A percentile compares a stretch with the other conserved stretches of the same genome.
These are phyloP conservation scores for Claviceps maximensis DNA, from an alignment of 2,329 filamentous ascomycete genomes.

Conservation along the genomic window DNA sequence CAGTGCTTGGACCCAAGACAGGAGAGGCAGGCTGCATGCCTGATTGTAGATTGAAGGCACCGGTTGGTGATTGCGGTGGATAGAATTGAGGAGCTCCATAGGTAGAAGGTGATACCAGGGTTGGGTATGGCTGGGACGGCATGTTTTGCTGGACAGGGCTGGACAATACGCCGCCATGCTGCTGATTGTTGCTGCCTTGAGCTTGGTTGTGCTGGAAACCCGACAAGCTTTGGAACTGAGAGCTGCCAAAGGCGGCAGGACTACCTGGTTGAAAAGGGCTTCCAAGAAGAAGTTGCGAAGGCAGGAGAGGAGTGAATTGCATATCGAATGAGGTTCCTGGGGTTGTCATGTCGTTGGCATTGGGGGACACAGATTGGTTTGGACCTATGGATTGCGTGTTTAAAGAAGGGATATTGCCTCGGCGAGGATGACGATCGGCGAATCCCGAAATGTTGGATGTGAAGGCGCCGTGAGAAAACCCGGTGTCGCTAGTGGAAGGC, in stretches of 20 bases:
- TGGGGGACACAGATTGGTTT: slow-evolving; percentile 28
- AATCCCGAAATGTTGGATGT: slow-evolving; percentile 77
- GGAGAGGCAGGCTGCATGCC: slow-evolving; percentile 56
- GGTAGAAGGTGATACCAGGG: slow-evolving; percentile 72
- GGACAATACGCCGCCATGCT: slow-evolving; percentile 48
- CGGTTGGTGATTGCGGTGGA: slow-evolving; percentile 78
- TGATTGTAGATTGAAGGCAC: slow-evolving; percentile 49
- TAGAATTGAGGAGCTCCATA: slow-evolving; percentile 74
- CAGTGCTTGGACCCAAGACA: slow-evolving; percentile 64
- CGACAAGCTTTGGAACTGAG: slow-evolving; percentile 78
- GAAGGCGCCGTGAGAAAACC: slow-evolving; percentile 88
- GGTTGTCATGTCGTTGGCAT: slow-evolving; percentile 62
- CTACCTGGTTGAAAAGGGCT: slow-evolving; percentile 95
- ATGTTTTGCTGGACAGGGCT: slow-evolving; percentile 68
- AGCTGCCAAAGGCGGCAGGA: slow-evolving; percentile 75
- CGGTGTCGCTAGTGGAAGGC: slow-evolving; percentile 70
- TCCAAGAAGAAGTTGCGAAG: slow-evolving; percentile 85
- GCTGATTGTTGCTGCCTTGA: slow-evolving; percentile 37
- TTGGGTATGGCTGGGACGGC: slow-evolving; percentile 73
- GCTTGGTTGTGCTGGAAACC: slow-evolving; percentile 50
- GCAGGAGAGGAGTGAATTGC: slow-evolving; percentile 94
- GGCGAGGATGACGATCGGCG: slow-evolving; percentile 72
- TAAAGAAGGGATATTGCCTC: slow-evolving; percentile 79
- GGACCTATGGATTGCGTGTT: slow-evolving; percentile 62
- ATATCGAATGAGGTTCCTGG: slow-evolving; percentile 88